phyloP scores from a whole-genome alignment of 768 basidiomycete genomes.

The Hygrophorus pudorinus region DNA sequence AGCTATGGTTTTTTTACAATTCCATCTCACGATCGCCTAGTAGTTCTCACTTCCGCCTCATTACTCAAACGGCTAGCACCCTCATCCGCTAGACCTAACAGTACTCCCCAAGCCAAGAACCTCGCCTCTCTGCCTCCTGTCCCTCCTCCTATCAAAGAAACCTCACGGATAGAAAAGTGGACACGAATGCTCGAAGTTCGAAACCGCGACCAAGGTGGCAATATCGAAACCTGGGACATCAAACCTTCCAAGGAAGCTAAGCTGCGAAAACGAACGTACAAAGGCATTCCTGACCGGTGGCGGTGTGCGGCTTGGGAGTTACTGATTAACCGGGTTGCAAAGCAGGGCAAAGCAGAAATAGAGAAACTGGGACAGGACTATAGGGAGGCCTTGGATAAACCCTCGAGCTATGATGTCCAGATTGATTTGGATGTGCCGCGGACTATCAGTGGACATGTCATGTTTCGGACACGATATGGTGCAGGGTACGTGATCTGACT shows the following conservation, averaged over 20 bases:
- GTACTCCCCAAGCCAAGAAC: conserved; percentile 34
- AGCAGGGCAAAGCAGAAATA: conserved; percentile 35
- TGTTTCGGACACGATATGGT: conserved; percentile 94
- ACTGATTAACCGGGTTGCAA: conserved; percentile 50
- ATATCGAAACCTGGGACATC: conserved; percentile 65
- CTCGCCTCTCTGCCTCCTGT: conserved; percentile 39
- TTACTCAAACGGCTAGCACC: conserved; percentile 47
- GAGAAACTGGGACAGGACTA: conserved; percentile 39
- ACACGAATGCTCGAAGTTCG: conserved; percentile 75
- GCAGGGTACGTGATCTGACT: conserved; percentile 58
- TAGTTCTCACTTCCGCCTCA: conserved; percentile 57
- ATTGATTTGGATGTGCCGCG: conserved; percentile 97
- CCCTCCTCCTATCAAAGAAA: conserved; percentile 50
- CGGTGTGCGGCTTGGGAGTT: conserved; percentile 86
- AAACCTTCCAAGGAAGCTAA: conserved; percentile 56
- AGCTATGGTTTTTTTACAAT: conserved; percentile 90
- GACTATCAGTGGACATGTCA: conserved; percentile 89
- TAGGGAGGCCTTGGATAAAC: conserved; percentile 57
- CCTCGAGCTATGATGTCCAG: conserved; percentile 89
- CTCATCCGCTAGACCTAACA: conserved; percentile 34
- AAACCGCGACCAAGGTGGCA: conserved; percentile 65
- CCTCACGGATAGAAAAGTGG: conserved; percentile 82
- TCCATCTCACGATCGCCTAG: conserved; percentile 76
- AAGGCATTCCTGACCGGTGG: conserved; percentile 97
- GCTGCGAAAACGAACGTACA: conserved; percentile 72